These are phyloP conservation scores for Auxenochlorella pyrenoidosa DNA, from an alignment of 139 green algal genomes.

Conservation along the genomic window DNA sequence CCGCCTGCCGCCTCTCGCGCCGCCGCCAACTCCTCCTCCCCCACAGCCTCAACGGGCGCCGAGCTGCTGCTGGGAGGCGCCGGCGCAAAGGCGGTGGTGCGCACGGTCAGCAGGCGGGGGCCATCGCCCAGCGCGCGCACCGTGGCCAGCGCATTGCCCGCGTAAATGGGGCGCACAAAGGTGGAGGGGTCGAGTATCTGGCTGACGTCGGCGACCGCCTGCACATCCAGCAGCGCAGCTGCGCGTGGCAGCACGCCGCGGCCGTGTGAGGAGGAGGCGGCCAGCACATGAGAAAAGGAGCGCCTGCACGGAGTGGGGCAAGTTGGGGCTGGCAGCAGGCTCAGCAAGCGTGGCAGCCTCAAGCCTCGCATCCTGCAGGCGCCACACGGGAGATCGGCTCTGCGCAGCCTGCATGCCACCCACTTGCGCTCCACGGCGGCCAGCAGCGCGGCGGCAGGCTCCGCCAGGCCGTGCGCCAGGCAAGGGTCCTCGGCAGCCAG, in stretches of 20 bases:
- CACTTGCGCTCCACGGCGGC: slow-evolving; percentile 55
- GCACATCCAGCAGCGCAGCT: slow-evolving; percentile 81
- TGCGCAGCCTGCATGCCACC: neutral
- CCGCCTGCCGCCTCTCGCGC: slow-evolving; percentile 15
- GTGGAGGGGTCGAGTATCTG: slow-evolving; percentile 66
- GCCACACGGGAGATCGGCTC: too few relatives aligned
- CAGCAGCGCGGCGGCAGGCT: slow-evolving; percentile 62
- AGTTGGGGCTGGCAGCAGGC: neutral
- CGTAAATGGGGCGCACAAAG: slow-evolving; percentile 90
- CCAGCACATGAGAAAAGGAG: slow-evolving; percentile 77
- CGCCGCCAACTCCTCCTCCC: slow-evolving; percentile 53
- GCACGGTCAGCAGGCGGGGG: slow-evolving; percentile 77
- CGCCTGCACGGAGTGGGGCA: slow-evolving; percentile 47
- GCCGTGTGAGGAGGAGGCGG: slow-evolving; percentile 77
- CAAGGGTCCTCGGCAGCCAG: slow-evolving; percentile 63
- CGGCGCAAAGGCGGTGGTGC: slow-evolving; percentile 78
- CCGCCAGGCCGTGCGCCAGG: slow-evolving; percentile 73
- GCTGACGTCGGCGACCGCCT: slow-evolving; percentile 85
- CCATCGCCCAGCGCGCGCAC: slow-evolving; percentile 56
- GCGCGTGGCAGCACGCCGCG: slow-evolving; percentile 86
- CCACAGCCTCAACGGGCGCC: slow-evolving; percentile 59
- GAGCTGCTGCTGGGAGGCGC: neutral
- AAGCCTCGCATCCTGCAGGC: too few relatives aligned
- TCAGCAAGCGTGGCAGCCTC: neutral
- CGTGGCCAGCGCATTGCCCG: slow-evolving; percentile 89